phyloP scores from a whole-genome alignment of 768 basidiomycete species.

The Strobilomyces confusus region DNA sequence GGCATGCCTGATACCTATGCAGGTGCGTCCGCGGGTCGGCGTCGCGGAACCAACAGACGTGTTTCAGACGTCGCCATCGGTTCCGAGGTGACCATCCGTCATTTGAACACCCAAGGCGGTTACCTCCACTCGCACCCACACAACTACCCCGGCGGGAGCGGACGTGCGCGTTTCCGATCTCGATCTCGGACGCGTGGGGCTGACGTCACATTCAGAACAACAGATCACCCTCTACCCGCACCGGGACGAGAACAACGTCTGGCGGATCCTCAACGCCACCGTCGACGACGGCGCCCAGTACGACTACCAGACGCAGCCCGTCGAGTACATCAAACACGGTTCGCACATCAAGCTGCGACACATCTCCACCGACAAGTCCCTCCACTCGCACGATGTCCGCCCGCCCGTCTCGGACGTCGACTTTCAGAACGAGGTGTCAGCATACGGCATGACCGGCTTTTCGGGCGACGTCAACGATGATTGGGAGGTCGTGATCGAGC shows the following conservation, averaged over 20 bases:
- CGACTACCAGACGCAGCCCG: slow-evolving; percentile 49
- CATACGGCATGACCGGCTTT: slow-evolving; percentile 85
- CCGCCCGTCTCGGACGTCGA: slow-evolving; percentile 97
- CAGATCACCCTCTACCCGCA: slow-evolving; percentile 99
- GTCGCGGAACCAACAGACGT: background rate
- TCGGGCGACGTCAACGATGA: slow-evolving; percentile 91
- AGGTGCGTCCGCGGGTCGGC: slow-evolving; percentile 42
- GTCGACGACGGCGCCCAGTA: slow-evolving; percentile 36
- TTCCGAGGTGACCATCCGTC: slow-evolving; percentile 78
- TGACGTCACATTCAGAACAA: slow-evolving; percentile 61
- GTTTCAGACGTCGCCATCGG: slow-evolving; percentile 76
- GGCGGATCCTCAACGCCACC: slow-evolving; percentile 81
- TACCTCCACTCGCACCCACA: slow-evolving; percentile 95
- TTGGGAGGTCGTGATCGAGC: slow-evolving; percentile 84
- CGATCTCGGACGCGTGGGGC: background rate
- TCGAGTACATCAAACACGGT: slow-evolving; percentile 61
- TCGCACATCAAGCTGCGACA: slow-evolving; percentile 81
- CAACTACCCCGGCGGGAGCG: slow-evolving; percentile 84
- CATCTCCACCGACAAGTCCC: slow-evolving; percentile 70
- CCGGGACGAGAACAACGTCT: slow-evolving; percentile 93
- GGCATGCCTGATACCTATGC: slow-evolving; percentile 93
- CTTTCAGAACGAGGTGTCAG: slow-evolving; percentile 98
- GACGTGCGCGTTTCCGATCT: slow-evolving; percentile 52
- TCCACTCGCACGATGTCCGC: slow-evolving; percentile 94
- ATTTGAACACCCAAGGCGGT: slow-evolving; percentile 97